phyloP scores from a whole-genome alignment of 768 basidiomycete species.

The Mycena rebaudengoi region DNA sequence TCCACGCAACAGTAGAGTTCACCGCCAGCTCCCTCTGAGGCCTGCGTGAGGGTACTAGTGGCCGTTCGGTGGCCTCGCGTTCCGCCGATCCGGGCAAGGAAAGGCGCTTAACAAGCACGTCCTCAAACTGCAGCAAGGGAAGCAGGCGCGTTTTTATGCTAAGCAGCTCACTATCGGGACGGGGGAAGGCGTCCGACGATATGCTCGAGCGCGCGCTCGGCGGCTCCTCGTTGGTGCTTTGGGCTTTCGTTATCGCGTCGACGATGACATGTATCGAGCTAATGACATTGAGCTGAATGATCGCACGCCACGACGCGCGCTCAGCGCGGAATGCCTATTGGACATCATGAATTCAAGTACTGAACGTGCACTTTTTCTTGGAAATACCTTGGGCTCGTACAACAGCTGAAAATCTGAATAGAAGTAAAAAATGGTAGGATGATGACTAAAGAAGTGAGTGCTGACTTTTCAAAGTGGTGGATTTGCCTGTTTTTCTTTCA shows the following conservation, averaged over 20 bases:
- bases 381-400: slow-evolving; percentile 64
- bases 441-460: slow-evolving; percentile 24
- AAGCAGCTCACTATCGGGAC: slow-evolving; percentile 59
- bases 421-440: no score
- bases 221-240: slow-evolving; percentile 26
- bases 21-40: slow-evolving; percentile 57
- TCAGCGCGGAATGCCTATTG: slow-evolving; percentile 47
- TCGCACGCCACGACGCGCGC: slow-evolving; percentile 70
- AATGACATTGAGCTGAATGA: slow-evolving; percentile 76
- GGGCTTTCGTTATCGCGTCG: slow-evolving; percentile 52
- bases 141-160: slow-evolving; percentile 74
- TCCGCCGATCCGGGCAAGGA: slow-evolving; percentile 61
- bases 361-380: neutral
- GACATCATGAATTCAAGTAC: slow-evolving; percentile 18
- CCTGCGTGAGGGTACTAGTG: slow-evolving; percentile 33
- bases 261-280: slow-evolving; percentile 66
- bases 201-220: slow-evolving; percentile 30
- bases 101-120: slow-evolving; percentile 67
- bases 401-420: slow-evolving; percentile 70
- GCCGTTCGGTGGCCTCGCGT: slow-evolving; percentile 49
- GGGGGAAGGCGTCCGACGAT: slow-evolving; percentile 14
- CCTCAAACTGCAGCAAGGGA: slow-evolving; percentile 76
- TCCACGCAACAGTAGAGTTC: slow-evolving; percentile 64
- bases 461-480: slow-evolving; percentile 65
- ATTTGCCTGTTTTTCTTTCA: slow-evolving; percentile 58